Percentiles rank a stretch among this genome's conserved stretches.
Conservation (phyloP, 257 asterid genomes). For the Perilla frutescens region DNA sequence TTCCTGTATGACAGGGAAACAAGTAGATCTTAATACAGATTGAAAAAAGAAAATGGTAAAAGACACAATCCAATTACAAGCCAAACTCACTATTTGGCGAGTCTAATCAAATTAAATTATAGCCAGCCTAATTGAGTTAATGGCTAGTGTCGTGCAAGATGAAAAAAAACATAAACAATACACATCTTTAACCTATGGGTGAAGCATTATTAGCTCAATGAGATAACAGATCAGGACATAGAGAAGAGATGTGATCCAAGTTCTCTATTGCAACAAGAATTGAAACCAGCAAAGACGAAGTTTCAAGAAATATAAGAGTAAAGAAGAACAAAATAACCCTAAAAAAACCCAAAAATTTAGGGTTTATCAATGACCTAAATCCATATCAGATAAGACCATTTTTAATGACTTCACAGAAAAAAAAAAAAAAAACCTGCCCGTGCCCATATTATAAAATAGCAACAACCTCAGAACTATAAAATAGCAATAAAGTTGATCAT, state of each 20-base stretch:
- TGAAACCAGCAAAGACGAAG: background rate
- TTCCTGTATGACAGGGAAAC: conserved; percentile 1
- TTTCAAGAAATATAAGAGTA: background rate
- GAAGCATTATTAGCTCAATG: background rate
- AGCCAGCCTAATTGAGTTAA: too few relatives aligned
- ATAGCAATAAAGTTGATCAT: background rate
- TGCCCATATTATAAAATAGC: background rate
- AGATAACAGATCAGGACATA: too few relatives aligned
- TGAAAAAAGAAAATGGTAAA: too few relatives aligned
- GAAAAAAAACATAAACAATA: background rate
- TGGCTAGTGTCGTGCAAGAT: background rate
- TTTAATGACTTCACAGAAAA: background rate
- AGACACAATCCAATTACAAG: too few relatives aligned
- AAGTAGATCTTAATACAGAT: background rate
- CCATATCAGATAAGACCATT: background rate
- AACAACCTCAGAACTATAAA: too few relatives aligned
- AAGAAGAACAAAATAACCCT: background rate
- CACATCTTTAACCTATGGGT: background rate
- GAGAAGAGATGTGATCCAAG: background rate
- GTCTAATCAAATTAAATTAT: background rate
- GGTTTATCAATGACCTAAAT: background rate
- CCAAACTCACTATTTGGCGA: background rate
- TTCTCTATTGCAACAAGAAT: conserved; percentile 8
- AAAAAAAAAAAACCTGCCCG: background rate
- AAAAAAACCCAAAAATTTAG: background rate